Conservation (phyloP, 441 rosid species). For the Bocquillonia castaneifolia region DNA sequence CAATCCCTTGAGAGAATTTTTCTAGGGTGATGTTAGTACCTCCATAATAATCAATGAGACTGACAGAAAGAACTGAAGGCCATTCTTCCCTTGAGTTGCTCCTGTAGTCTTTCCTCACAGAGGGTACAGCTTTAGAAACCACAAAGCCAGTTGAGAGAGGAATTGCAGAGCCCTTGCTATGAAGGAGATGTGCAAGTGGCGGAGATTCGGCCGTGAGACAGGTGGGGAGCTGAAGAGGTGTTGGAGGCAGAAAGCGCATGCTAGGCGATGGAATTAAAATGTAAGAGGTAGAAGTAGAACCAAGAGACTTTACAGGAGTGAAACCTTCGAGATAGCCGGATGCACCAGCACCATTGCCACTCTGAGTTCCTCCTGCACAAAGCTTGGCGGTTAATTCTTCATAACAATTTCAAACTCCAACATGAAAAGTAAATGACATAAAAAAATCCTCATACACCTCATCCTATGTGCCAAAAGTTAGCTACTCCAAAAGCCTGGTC, state of each 20-base stretch:
- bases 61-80: conserved; percentile 89
- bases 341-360: conserved; percentile 40
- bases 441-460: background rate
- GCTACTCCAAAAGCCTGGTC: background rate
- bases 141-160: conserved; percentile 91
- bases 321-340: conserved; percentile 78
- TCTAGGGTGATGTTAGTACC: conserved; percentile 51
- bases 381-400: background rate
- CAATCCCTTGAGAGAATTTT: conserved; percentile 40
- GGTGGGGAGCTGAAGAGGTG: conserved; percentile 91
- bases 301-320: conserved; percentile 88
- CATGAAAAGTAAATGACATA: background rate
- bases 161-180: conserved; percentile 88
- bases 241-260: conserved; percentile 92
- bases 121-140: conserved; percentile 88
- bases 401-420: background rate
- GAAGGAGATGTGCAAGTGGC: conserved; percentile 98
- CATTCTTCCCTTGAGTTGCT: conserved; percentile 78
- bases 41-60: conserved; percentile 89
- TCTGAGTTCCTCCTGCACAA: conserved; percentile 61
- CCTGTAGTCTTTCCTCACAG: conserved; percentile 73
- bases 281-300: conserved; percentile 80
- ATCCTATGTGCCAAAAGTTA: background rate
- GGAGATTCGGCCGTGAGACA: conserved; percentile 99
- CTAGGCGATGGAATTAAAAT: conserved; percentile 91